Conservation (phyloP, 169 alveolate species). For the Plasmodium vivax region DNA sequence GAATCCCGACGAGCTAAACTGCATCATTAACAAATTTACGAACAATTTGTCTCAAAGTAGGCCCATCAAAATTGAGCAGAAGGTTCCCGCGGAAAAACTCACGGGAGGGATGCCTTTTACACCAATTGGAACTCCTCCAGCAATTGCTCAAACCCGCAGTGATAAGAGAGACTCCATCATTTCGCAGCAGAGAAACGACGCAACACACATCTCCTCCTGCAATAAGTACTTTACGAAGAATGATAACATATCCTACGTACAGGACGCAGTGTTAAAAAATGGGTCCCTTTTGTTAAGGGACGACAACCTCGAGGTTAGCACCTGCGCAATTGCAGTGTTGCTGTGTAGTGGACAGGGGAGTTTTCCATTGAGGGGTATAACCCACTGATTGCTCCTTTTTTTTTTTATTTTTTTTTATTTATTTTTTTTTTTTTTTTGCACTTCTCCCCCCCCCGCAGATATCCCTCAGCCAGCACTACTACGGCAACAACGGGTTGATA, state of each 20-base stretch:
- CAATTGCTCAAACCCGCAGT: neutral
- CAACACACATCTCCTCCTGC: neutral
- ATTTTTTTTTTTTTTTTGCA: neutral
- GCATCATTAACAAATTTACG: slow-evolving; percentile 15
- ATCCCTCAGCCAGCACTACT: slow-evolving; percentile 27
- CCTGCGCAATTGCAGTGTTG: neutral
- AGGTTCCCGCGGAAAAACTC: neutral
- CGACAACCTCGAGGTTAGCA: slow-evolving; percentile 25
- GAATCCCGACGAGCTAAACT: slow-evolving; percentile 20
- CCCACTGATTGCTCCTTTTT: neutral
- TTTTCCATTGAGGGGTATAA: neutral
- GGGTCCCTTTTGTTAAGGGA: slow-evolving; percentile 7
- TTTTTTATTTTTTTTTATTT: neutral
- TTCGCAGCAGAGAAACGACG: neutral
- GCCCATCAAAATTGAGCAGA: neutral
- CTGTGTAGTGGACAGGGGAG: neutral
- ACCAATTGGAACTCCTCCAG: neutral
- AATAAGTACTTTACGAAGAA: slow-evolving; percentile 40
- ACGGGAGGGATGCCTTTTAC: neutral
- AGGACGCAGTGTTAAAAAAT: slow-evolving; percentile 24
- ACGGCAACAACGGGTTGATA: slow-evolving; percentile 19
- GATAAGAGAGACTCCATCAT: neutral
- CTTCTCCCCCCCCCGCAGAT: neutral
- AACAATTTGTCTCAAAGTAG: neutral
- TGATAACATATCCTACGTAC: slow-evolving; percentile 28